Base-by-base conservation (phyloP, 768 basidiomycete species). In the Nevesoporus exiguus region DNA sequence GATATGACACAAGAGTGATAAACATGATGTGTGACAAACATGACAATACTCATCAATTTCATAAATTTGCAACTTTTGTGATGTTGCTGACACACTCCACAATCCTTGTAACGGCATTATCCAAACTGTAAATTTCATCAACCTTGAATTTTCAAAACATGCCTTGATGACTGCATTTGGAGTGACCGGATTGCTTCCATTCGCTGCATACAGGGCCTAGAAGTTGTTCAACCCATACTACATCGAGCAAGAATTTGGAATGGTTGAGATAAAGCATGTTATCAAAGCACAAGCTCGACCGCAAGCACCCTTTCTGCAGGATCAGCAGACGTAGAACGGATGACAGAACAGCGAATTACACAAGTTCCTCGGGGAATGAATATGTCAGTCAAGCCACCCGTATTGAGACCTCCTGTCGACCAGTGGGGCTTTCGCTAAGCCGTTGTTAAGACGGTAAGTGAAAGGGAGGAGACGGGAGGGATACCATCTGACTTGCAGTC, bases 151-250 rank as follows among this genome's bases (percentile, higher is more conserved):
- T n/a, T n/a, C n/a, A n/a, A n/a, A n/a, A n/a, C n/a, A n/a, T n/a
- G n/a, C n/a, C n/a, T n/a, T n/a, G n/a, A n/a, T n/a, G n/a, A n/a
- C n/a, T n/a, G n/a, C n/a, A n/a, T n/a, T n/a, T n/a, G n/a, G n/a
- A n/a, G n/a, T n/a, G n/a, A n/a, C n/a, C n/a, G n/a, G n/a, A n/a
- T n/a, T n/a, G n/a, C n/a, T n/a, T n/a, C n/a, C n/a, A n/a, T n/a
- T n/a, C n/a, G n/a, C n/a, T n/a, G n/a, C n/a, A n/a, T n/a, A n/a
- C n/a, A n/a, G n/a, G n/a, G n/a, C n/a, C n/a, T n/a, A n/a, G n/a
- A n/a, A n/a, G n/a, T n/a, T n/a, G n/a, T 98, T 97, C 80, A 96
- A 97, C 73, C 78, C 98, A 52, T 98, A 98, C 73, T 88, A 90
- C 67, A 98, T 99, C 64, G 97, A 98, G 72, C 94, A 97, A 72